These are phyloP conservation scores for Fabrea salina DNA, from an alignment of 169 alveolate species.

Conservation along the genomic window DNA sequence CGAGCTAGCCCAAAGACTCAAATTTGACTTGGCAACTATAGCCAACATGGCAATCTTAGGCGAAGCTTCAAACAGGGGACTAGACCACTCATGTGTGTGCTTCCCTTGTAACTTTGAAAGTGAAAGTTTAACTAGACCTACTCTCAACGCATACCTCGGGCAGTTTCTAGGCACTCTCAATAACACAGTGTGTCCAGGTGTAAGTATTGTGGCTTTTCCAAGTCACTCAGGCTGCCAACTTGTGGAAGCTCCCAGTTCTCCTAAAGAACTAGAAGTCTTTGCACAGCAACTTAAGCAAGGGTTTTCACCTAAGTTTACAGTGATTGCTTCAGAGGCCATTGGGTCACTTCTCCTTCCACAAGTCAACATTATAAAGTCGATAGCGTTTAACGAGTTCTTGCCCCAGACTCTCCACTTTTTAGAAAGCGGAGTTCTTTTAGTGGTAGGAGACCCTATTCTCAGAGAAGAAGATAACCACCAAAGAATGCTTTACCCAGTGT, in stretches of 20 bases:
- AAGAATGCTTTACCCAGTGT: background rate
- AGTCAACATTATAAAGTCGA: background rate
- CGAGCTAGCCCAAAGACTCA: background rate
- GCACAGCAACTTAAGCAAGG: background rate
- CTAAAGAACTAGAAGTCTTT: background rate
- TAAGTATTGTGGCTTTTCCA: too few relatives aligned
- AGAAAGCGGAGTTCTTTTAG: background rate
- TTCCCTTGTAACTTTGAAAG: background rate
- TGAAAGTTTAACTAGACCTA: background rate
- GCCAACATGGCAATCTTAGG: background rate
- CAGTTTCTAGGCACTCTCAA: too few relatives aligned
- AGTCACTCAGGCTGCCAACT: too few relatives aligned
- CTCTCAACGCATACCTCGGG: too few relatives aligned
- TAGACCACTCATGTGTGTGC: background rate
- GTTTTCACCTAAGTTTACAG: background rate
- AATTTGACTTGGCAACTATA: background rate
- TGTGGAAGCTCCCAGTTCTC: background rate
- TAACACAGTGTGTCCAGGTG: too few relatives aligned
- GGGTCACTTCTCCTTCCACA: background rate
- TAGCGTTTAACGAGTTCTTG: background rate
- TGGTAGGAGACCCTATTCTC: constrained; percentile 5
- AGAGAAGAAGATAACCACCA: background rate
- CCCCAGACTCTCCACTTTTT: background rate
- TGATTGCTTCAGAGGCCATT: background rate
- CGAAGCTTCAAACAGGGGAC: background rate